Base-by-base conservation (phyloP, 805 yeast species). In the Cyberlindnera saturnus region DNA sequence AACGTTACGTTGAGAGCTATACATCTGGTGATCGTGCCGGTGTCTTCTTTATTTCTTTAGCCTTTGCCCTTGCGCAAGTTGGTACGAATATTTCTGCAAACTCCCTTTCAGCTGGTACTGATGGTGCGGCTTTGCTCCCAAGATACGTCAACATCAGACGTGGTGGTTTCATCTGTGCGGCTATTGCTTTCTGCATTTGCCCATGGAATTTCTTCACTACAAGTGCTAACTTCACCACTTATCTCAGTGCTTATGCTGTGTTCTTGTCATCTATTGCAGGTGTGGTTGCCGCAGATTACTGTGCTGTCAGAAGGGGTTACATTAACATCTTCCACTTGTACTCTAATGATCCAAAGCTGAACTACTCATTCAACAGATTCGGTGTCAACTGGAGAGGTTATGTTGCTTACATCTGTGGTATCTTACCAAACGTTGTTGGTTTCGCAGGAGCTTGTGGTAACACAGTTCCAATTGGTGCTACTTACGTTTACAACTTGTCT, bases 381-480 rank as follows among this genome's bases (percentile, higher is more conserved):
- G 96, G 96, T 35, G 55, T 77, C 63, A 86, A 87, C 60, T 86
- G 95, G 93, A 73, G 95, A 60, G 96, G 91, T 2, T 81, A 77
- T 51, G 77, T 73, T 20, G 93, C 96, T 1, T 88, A 88, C 61
- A 62, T 88, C 52, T 73, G 81, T 51, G 96, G 96, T 43, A 81
- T 89, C 46, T 67, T 81, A 32, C 93, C 95, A 37, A 88, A 87
- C 56, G 81, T 89, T 58, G 85, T 84, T 15, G 96, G 96, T 1
- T 88, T 88, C 54, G 91, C 84, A 4, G 89, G 95, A 50, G 88
- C 89, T 6, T 79, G 86, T 17, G 86, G 82, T 32, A 74, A 79
- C 15, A 73, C 70, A 45, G 95, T 87, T 10, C 95, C 96, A 26
- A 65, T 69, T 36, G 95, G 91, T 33, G 96, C 96, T 9, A 75